phyloP scores from a whole-genome alignment of 495 filamentous ascomycete genomes.

The Parmelia sp. region DNA sequence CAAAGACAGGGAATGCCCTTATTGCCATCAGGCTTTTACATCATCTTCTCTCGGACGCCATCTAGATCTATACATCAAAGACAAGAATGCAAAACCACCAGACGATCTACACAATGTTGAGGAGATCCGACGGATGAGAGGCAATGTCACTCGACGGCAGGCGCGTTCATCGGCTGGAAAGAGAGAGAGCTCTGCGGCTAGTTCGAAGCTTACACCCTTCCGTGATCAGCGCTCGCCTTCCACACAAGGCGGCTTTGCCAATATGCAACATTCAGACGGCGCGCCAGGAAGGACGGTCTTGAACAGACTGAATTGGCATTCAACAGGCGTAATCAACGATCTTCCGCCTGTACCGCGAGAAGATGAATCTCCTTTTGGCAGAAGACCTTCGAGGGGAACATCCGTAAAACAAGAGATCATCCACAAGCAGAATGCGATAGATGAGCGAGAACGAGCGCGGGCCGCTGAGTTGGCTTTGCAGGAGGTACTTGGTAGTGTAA shows the following conservation, averaged over 20 bases:
- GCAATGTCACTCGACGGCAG: constrained; percentile 76
- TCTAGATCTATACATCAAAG: constrained; percentile 82
- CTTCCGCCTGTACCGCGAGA: constrained; percentile 43
- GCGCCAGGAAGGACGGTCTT: constrained; percentile 44
- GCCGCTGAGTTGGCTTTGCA: constrained; percentile 79
- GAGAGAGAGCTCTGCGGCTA: constrained; percentile 41
- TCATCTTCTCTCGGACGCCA: constrained; percentile 90
- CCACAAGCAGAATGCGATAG: constrained; percentile 34
- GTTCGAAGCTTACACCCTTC: constrained; percentile 21
- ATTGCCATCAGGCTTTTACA: constrained; percentile 78
- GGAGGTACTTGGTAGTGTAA: constrained; percentile 70
- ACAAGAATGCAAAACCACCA: constrained; percentile 73
- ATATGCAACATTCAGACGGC: constrained; percentile 31
- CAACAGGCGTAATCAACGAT: constrained; percentile 76
- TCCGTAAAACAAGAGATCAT: constrained; percentile 25
- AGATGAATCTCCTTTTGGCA: constrained; percentile 32
- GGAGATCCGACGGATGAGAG: constrained; percentile 72
- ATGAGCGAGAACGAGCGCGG: constrained; percentile 62
- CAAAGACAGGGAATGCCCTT: constrained; percentile 82
- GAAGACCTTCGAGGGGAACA: constrained; percentile 23
- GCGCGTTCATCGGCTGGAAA: constrained; percentile 56
- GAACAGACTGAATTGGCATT: constrained; percentile 66
- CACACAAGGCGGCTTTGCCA: constrained; percentile 22
- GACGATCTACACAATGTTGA: constrained; percentile 86
- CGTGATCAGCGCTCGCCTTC: constrained; percentile 24